Percentiles rank a stretch among this genome's conserved stretches.
phyloP scores from a whole-genome alignment of 305 asterid genomes.

The Fraxinus sp. region DNA sequence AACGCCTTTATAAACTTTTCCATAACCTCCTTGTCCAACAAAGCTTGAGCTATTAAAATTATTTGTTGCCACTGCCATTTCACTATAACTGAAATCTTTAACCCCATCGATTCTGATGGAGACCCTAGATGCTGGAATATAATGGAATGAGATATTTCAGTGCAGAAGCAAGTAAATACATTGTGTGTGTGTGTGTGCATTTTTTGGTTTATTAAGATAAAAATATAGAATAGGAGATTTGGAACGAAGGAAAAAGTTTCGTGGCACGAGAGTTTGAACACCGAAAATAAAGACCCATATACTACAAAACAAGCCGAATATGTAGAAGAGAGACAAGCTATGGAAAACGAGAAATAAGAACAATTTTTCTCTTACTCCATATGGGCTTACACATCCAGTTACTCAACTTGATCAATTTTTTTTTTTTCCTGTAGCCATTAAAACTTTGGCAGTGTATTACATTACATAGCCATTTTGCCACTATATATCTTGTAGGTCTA shows the following conservation, averaged over 20 bases:
- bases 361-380: not conserved
- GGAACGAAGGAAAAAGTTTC: not conserved
- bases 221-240: not conserved
- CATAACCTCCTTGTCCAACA: slow-evolving; percentile 84
- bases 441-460: not conserved
- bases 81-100: slow-evolving; percentile 57
- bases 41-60: slow-evolving; percentile 50
- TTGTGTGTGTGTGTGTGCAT: not conserved
- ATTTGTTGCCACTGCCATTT: slow-evolving; percentile 61
- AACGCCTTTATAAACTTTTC: slow-evolving; percentile 69
- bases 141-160: slow-evolving; percentile 16
- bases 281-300: not conserved
- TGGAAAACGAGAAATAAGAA: not conserved
- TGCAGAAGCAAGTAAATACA: not conserved
- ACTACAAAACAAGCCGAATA: not conserved
- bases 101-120: slow-evolving; percentile 72
- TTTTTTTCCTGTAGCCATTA: not conserved
- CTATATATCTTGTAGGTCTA: not conserved
- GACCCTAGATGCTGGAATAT: slow-evolving; percentile 58
- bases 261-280: not conserved
- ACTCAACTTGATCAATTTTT: not conserved
- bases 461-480: not conserved
- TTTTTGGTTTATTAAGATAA: not conserved
- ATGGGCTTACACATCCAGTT: not conserved
- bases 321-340: not conserved